These are phyloP conservation scores for Lepidium didymum DNA, from an alignment of 345 rosid genomes.

Conservation along the genomic window DNA sequence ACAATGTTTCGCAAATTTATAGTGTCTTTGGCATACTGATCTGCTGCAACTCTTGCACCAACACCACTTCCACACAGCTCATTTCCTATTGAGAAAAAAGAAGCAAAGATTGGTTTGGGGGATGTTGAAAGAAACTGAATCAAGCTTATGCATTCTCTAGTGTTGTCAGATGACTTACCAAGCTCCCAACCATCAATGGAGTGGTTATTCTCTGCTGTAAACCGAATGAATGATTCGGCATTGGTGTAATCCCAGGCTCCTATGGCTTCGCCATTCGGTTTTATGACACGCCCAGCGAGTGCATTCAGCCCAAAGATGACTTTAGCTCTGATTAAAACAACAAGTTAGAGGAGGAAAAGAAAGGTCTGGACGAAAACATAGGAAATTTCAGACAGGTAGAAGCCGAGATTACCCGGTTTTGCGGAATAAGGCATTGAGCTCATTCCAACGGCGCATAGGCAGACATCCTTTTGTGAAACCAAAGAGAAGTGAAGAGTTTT, in stretches of 20 bases:
- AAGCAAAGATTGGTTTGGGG: not conserved
- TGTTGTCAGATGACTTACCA: slow-evolving; percentile 35
- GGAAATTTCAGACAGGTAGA: too few relatives aligned
- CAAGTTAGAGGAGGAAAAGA: not conserved
- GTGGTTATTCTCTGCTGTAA: slow-evolving; percentile 45
- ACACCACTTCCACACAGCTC: slow-evolving; percentile 78
- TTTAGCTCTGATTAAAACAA: slow-evolving; percentile 43
- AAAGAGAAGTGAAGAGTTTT: slow-evolving; percentile 37
- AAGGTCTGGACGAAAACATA: not conserved
- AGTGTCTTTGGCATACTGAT: slow-evolving; percentile 70
- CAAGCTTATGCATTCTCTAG: not conserved
- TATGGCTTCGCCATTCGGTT: slow-evolving; percentile 37
- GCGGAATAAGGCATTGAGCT: slow-evolving; percentile 45
- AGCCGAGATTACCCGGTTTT: slow-evolving; percentile 39
- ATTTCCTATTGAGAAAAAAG: slow-evolving; percentile 49
- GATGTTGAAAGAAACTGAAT: not conserved
- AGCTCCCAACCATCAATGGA: slow-evolving; percentile 75
- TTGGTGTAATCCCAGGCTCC: slow-evolving; percentile 75
- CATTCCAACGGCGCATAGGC: slow-evolving; percentile 61
- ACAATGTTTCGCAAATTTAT: slow-evolving; percentile 44
- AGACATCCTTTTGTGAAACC: slow-evolving; percentile 68
- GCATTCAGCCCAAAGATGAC: slow-evolving; percentile 78
- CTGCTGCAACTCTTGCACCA: slow-evolving; percentile 64
- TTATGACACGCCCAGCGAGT: slow-evolving; percentile 44
- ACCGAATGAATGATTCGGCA: slow-evolving; percentile 66